A percentile compares a stretch with the other conserved stretches of the same genome.
Conservation (phyloP, 768 basidiomycete genomes). For the Crucibulum laeve region DNA sequence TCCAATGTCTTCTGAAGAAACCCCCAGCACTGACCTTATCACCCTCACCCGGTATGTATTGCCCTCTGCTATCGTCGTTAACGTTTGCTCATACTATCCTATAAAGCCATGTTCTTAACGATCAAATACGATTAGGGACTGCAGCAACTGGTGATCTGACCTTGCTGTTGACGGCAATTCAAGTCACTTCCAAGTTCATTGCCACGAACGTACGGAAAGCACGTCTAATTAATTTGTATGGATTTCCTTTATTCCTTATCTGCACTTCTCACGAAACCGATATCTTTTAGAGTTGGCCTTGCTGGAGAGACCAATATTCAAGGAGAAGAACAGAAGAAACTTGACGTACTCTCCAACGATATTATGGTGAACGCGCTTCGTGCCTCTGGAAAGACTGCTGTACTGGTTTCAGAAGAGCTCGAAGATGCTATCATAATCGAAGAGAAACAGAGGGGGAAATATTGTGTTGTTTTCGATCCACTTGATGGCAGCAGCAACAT, state of each 20-base stretch:
- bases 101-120: slow-evolving; percentile 88
- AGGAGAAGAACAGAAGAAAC: slow-evolving; percentile 99
- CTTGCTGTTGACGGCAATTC: slow-evolving; percentile 90
- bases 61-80: slow-evolving; percentile 3
- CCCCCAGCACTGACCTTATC: slow-evolving; percentile 82
- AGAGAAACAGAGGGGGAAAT: slow-evolving; percentile 73
- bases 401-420: slow-evolving; percentile 94
- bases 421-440: slow-evolving; percentile 92
- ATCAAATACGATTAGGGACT: slow-evolving; percentile 79
- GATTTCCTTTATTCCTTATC: slow-evolving; percentile 9
- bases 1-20: slow-evolving; percentile 52
- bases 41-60: slow-evolving; percentile 79
- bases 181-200: slow-evolving; percentile 95
- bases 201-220: slow-evolving; percentile 97
- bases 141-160: slow-evolving; percentile 92
- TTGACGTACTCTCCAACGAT: slow-evolving; percentile 96
- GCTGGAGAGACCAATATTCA: slow-evolving; percentile 97
- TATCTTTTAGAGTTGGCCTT: slow-evolving; percentile 77
- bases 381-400: slow-evolving; percentile 94
- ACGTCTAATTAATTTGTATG: slow-evolving; percentile 93
- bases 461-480: slow-evolving; percentile 98
- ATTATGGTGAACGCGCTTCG: slow-evolving; percentile 98
- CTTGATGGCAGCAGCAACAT: slow-evolving; percentile 96
- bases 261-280: slow-evolving; percentile 4
- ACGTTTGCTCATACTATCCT: slow-evolving; percentile 9